Base-by-base conservation (phyloP, 2,329 filamentous ascomycete species). In the Aureobasidium sp. region DNA sequence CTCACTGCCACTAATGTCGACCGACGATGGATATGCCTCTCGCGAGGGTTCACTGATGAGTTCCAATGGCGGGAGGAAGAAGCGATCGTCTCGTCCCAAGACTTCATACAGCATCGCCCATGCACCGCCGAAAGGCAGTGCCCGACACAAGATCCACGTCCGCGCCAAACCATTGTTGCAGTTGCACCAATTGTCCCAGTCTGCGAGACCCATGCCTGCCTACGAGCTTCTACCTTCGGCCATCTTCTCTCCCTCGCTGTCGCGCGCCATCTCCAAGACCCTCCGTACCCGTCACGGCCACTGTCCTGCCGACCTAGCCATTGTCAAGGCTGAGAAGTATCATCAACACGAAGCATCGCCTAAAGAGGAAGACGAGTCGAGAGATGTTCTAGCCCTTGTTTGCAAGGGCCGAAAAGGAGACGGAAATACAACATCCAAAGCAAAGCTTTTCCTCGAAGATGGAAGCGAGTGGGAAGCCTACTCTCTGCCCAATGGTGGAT, bases 301-400 rank as follows among this genome's bases (percentile, higher is more conserved):
- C 4, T 83, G 86, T 36, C 79, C 83, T 27, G 84, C 88, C 64
- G 89, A 92, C 71, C 77, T 92, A 13, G 80, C 92, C 61, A 73
- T 93, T 49, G 80, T 91, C 34, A 83, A 82, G 67, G 88, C 87
- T 61, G 87, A 90, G 66, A 82, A 87, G 65, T 91, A 90, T 70
- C 68, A 67, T 29, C 64, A 76, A 74, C 60, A 66, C 62, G 62
- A 66, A 66, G 77, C 77, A 9, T 79, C 82, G 8, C 76, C 75
- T 21, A 79, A 82, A 64, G 79, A 82, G 44, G 80, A 83, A 57
- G 73, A 77, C 14, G 77, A 80, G 29, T 75, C 79, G 54, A 72
- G 73, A 68, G 80, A 85, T 39, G 79, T 91, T 21, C 75, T 91
- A 47, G 89, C 86, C 5, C 82, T 91, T 30, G 83, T 92, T 54